Base-by-base conservation (phyloP, 148 eudicot species). In the Fallopia convolvulus region DNA sequence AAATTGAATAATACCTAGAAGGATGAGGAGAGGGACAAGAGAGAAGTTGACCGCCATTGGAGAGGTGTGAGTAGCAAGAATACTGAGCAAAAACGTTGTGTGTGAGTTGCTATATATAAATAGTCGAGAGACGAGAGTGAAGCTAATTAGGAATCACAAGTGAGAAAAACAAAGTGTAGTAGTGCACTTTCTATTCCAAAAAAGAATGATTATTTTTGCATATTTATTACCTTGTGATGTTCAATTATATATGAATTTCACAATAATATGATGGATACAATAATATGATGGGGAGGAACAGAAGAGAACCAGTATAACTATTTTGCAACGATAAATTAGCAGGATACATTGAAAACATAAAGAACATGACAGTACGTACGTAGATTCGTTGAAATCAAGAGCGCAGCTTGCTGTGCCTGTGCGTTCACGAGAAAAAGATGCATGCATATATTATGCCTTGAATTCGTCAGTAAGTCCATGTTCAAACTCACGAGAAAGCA, bases 31-130 rank as follows among this genome's bases (percentile, higher is more conserved):
- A 18, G 10, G 5, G 70, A 26, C 3, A 3, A 58, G 10, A 63
- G 36, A 63, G 70, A 63, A 63, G 36, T 63, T 30, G 70, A 63
- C 30, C 70, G 70, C 70, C 70, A 63, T 63, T 63, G 6, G 40
- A 30, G 13, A 9, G 39, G 10, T 26, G 15, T 32, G 12, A 63
- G 39, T 30, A 63, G 17, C 39, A 9, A 23, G 39, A 63, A 63
- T 33, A 26, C 10, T 30, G 39, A 30, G 18, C 39, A 63, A 63
- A 10, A 40, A 63, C 30, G 15, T 20, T 10, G 66, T 3, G 17
- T 26, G 70, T 55, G 2, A 7, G 61, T 55, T 55, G 23, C 61
- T n/a, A 20, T 55, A 55, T 5, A 4, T 41, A 41, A 41, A 41
- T 41, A 41, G 5, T 41, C 44, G 7, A 55, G 15, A 48, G 14